phyloP scores from a whole-genome alignment of 169 alveolate species.

The Plasmodium chabaudi region DNA sequence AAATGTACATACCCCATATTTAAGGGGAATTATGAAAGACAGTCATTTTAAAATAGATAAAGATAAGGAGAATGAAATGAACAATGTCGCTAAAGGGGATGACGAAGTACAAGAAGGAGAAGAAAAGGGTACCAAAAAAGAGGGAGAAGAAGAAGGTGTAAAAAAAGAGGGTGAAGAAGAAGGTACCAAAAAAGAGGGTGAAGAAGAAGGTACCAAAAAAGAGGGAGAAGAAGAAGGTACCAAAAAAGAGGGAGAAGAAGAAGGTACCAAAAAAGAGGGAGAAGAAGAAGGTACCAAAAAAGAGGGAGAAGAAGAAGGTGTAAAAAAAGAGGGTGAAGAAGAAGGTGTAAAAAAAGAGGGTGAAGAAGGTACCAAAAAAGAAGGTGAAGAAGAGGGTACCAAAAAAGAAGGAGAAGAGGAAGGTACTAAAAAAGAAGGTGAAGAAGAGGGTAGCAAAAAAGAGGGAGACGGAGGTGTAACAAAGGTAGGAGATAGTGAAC shows the following conservation, averaged over 20 bases:
- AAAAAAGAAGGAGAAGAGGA: neutral
- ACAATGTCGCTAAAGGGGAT: neutral
- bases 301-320: too few species aligned
- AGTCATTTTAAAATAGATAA: neutral
- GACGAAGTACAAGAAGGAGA: neutral
- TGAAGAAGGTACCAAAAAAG: too few species aligned
- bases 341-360: too few species aligned
- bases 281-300: neutral
- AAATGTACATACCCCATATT: too few species aligned
- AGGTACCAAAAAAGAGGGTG: neutral
- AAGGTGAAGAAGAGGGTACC: neutral
- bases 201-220: too few species aligned
- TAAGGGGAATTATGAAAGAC: too few species aligned
- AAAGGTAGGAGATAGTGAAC: too few species aligned
- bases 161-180: neutral
- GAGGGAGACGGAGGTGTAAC: too few species aligned
- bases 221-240: too few species aligned
- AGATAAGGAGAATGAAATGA: neutral
- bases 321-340: too few species aligned
- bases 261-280: neutral
- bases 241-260: neutral
- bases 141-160: neutral
- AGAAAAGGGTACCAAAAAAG: too few species aligned
- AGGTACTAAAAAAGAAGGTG: neutral
- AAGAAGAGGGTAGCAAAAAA: too few species aligned